Evolutionary conservation across 352 stramenopile species (phyloP), one percentile per base, ranked within the genome.

Genomic region (Globisporangium cederbergense): DNA sequence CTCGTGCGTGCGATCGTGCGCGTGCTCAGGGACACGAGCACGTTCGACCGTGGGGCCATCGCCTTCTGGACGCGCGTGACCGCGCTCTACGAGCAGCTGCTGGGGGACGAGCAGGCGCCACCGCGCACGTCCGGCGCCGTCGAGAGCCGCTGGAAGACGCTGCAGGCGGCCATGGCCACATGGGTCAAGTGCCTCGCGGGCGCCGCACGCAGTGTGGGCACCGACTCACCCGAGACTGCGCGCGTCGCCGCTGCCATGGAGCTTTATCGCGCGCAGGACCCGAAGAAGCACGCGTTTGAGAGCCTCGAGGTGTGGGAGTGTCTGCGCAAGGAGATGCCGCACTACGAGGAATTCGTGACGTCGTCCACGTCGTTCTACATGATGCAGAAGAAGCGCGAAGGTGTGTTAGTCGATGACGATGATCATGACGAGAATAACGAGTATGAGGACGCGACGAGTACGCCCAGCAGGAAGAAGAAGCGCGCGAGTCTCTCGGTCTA

Each of bases 121-220:
- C 60, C 60, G 10, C 60, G 60, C 34, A 65, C 60, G 8, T 11
- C 34, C 3, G 52, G 49, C 5, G 60, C 60, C 8, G 50, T 58
- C 18, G 60, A 65, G 60, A 58, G 36, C 20, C 60, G 50, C 60
- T 65, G 60, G 60, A 65, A 65, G 60, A 59, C 36, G 18, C 18
- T 65, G 49, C 60, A 58, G 38, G 36, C 38, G 16, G n/a, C 36
- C 16, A 45, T 65, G 3, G 60, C 50, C 22, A 3, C 16, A 34
- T 65, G 58, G 38, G 38, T 50, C 38, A 46, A 57, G 49, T 53
- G 20, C 50, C 55, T 52, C 14, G 9, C 52, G n/a, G 34, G 8
- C 16, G 28, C 25, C 8, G 22, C 56, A 8, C 38, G 49, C 4
- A 38, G 18, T 22, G 22, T n/a, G 2, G 22, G 34, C 4, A 5